Conservation (phyloP, 306 rosid species). For the Lagenaria siceraria region DNA sequence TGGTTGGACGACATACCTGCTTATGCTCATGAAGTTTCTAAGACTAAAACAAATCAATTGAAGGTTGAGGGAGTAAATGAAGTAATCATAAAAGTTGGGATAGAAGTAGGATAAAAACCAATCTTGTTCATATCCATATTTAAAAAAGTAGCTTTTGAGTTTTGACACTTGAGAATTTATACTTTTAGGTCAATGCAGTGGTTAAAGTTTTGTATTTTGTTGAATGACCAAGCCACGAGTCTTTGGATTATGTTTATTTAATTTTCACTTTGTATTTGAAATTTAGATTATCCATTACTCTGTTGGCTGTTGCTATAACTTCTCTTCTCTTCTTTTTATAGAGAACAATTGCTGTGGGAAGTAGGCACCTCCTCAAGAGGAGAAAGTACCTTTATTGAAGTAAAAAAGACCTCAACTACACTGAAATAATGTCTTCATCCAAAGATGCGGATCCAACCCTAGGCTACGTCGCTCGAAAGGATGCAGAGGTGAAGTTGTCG, state of each 20-base stretch:
- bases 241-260: background rate
- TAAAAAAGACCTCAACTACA: background rate
- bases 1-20: too few species aligned
- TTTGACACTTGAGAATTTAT: too few species aligned
- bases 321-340: too few species aligned
- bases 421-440: slow-evolving; percentile 38
- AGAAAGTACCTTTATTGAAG: background rate
- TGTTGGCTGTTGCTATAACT: background rate
- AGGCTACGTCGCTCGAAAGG: slow-evolving; percentile 76
- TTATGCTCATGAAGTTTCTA: too few species aligned
- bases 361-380: background rate
- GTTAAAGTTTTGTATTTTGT: too few species aligned
- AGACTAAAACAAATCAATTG: too few species aligned
- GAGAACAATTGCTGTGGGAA: background rate
- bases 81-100: too few species aligned
- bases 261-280: background rate
- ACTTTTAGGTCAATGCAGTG: too few species aligned
- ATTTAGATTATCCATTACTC: background rate
- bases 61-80: too few species aligned
- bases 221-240: background rate
- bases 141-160: too few species aligned
- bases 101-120: background rate
- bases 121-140: background rate
- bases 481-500: slow-evolving; percentile 90
- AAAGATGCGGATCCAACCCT: slow-evolving; percentile 67